A percentile compares a stretch with the other conserved stretches of the same genome.
Conservation (phyloP, 2,329 filamentous ascomycete genomes). For the Aspergillus sp. region DNA sequence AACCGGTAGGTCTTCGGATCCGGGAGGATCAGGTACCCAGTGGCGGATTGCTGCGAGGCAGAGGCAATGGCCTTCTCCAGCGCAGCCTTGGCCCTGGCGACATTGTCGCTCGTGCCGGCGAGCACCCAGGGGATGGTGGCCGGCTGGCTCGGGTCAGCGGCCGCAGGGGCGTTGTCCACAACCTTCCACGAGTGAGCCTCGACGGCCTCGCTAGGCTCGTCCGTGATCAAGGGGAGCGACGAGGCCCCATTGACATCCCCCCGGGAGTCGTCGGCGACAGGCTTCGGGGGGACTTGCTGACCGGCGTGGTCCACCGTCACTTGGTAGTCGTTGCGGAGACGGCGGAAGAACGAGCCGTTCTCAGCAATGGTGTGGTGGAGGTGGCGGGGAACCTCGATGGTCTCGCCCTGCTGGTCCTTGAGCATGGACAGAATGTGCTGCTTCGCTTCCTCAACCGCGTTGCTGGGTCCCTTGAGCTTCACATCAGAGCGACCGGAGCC, state of each 20-base stretch:
- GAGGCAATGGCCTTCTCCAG: slow-evolving; percentile 71
- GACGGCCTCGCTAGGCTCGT: slow-evolving; percentile 65
- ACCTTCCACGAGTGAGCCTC: slow-evolving; percentile 82
- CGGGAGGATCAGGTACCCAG: slow-evolving; percentile 84
- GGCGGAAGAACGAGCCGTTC: slow-evolving; percentile 91
- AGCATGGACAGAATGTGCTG: slow-evolving; percentile 73
- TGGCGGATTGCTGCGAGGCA: slow-evolving; percentile 53
- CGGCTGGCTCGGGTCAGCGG: slow-evolving; percentile 29
- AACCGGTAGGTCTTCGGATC: slow-evolving; percentile 87
- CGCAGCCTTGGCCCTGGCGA: slow-evolving; percentile 75
- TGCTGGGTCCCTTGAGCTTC: slow-evolving; percentile 77
- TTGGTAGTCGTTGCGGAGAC: slow-evolving; percentile 77
- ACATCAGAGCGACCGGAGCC: slow-evolving; percentile 80
- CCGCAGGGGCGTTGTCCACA: slow-evolving; percentile 52
- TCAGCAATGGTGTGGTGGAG: slow-evolving; percentile 79
- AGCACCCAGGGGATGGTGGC: slow-evolving; percentile 77
- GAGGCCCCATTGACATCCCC: slow-evolving; percentile 57
- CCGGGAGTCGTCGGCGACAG: slow-evolving; percentile 50
- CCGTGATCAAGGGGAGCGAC: slow-evolving; percentile 86
- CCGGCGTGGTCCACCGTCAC: slow-evolving; percentile 92
- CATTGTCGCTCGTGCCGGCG: slow-evolving; percentile 71
- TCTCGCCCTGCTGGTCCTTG: slow-evolving; percentile 86
- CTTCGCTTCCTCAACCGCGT: slow-evolving; percentile 81
- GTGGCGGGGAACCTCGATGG: slow-evolving; percentile 75
- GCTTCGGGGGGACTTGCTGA: slow-evolving; percentile 70